Evolutionary conservation across 805 yeast species (phyloP), one percentile per base, ranked within the genome.

Genomic region (Yarrowia sp.): DNA sequence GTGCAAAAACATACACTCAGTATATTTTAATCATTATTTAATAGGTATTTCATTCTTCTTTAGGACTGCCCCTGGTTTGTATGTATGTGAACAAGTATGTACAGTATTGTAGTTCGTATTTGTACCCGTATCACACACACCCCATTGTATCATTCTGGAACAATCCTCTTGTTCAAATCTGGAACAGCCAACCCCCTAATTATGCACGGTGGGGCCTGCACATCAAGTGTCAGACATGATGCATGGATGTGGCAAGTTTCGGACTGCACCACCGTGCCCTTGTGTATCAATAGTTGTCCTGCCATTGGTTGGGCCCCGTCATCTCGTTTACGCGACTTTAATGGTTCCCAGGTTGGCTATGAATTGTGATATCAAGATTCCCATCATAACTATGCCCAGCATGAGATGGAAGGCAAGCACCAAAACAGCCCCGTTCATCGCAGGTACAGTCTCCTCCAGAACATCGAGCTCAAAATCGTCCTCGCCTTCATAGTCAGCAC

Each of bases 401-500:
- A 51, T 33, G 41, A 51, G n/a, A n/a, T 51, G 58, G n/a, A 51
- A 51, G 11, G 32, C 58, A n/a, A 51, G 58, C 9, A 51, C 58
- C 7, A 51, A 19, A 16, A 51, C 41, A 1, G 58, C 58, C 10
- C 58, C 58, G 12, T 35, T 51, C 41, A 51, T 33, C 0, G 41
- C 32, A 2, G 58, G 58, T 2, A 51, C 58, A 3, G 58, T 33
- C 21, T 51, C 58, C 11, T 51, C 58, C n/a, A 51, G 41, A 16
- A 51, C 58, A 35, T 51, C 58, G 16, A 51, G 58, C 32, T 51
- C 58, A 11, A 51, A 51, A 11, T 51, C 58, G 58, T 51, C 58
- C 12, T 51, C 58, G 4, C 9, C 9, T n/a, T 33, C 41, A n/a
- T 51, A 51, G 21, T 51, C 58, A 5, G 58, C 41, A 16, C 32